Evolutionary conservation across 306 rosid genomes (phyloP), one percentile per base, ranked within the genome.

Genomic region (Parietaria judaica): DNA sequence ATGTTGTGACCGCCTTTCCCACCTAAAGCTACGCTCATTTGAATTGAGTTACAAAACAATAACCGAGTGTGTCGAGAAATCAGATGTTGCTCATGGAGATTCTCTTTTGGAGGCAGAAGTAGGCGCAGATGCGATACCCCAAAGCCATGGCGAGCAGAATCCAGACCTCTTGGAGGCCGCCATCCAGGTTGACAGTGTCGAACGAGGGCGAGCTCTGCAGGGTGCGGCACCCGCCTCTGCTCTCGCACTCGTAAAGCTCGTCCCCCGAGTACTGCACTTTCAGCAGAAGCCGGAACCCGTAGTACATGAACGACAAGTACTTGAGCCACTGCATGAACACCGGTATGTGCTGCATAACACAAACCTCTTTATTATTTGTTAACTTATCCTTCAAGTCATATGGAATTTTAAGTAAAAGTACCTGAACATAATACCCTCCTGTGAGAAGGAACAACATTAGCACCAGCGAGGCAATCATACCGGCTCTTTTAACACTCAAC

Each of bases 381-480:
- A 41, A 41, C 45, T 5, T 41, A 41, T 41, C 45, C 45, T 41
- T 41, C 9, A 41, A 8, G 7, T 41, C 45, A 41, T 5, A 41
- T 41, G 3, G 6, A 41, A 41, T 5, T 1, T 8, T 41, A 41
- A 5, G 45, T 41, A 41, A 41, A 41, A 41, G 9, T 59, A 87
- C 98, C 98, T 87, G 96, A 3, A 92, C 98, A 70, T 88, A 92
- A 58, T 92, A 92, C 48, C 98, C 98, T 64, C 98, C 96, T 3
- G 95, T 88, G 49, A 92, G 89, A 38, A 92, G 98, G 71, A 92
- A 92, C 14, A 92, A 38, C 98, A 92, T 88, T 10, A 92, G 83
- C 60, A 88, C 65, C 81, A 92, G 67, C 63, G 98, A 79, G 53
- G 98, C 96, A 68, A 78, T 81, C 74, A 79, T 77, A 3, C 96